Percentiles rank a stretch among this genome's conserved stretches.
phyloP scores from a whole-genome alignment of 148 eudicot genomes.

The Camellia sinensis region DNA sequence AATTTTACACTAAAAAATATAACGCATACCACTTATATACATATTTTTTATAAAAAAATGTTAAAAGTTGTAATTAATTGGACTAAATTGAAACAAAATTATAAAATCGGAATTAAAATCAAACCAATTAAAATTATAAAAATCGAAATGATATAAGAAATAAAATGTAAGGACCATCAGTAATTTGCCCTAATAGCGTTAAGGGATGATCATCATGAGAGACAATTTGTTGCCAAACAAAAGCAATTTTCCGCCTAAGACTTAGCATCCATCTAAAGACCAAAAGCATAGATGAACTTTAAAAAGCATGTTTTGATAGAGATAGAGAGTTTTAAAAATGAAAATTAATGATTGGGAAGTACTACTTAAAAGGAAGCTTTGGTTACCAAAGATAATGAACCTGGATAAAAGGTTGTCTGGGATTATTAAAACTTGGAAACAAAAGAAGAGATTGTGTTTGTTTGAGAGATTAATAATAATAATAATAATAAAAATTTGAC shows the following conservation, averaged over 20 bases:
- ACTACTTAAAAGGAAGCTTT: background rate
- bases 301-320: background rate
- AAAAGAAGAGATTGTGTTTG: background rate
- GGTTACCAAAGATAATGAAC: background rate
- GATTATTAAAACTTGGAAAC: background rate
- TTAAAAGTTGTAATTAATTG: no score
- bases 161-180: no score
- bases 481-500: background rate
- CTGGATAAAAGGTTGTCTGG: constrained; percentile 12
- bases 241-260: background rate
- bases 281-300: background rate
- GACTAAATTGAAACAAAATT: no score
- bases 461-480: background rate
- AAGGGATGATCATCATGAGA: background rate
- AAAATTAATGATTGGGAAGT: constrained; percentile 1
- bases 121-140: no score
- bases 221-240: background rate
- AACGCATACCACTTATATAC: no score
- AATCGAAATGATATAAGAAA: no score
- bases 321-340: background rate
- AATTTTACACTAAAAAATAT: no score
- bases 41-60: no score
- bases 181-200: no score
- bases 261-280: background rate
- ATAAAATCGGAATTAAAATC: no score